phyloP scores from a whole-genome alignment of 495 filamentous ascomycete genomes.

The Recurvomyces mirabilis region DNA sequence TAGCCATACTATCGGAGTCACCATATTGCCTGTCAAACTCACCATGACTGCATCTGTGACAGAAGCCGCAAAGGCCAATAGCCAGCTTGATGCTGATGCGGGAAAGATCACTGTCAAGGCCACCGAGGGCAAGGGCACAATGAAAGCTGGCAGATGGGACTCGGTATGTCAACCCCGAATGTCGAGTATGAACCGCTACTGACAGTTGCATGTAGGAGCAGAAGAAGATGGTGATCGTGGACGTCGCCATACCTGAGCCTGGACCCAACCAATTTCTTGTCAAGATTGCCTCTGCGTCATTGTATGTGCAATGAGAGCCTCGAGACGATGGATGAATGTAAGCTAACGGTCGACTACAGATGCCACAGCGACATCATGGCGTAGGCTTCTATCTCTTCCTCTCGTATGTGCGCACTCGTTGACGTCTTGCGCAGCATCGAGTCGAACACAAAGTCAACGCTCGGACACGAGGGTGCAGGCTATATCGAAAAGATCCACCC shows the following conservation, averaged over 20 bases:
- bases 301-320: no score
- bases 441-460: slow-evolving; percentile 23
- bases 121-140: slow-evolving; percentile 4
- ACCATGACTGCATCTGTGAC: slow-evolving; percentile 12
- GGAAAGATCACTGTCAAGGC: slow-evolving; percentile 5
- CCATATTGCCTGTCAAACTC: no score
- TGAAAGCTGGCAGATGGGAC: slow-evolving; percentile 11
- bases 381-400: no score
- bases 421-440: slow-evolving; percentile 8
- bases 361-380: slow-evolving; percentile 31
- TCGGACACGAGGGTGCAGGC: slow-evolving; percentile 35
- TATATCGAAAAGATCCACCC: slow-evolving; percentile 30
- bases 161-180: slow-evolving; percentile 1
- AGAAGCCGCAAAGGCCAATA: slow-evolving; percentile 8
- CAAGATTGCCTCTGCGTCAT: slow-evolving; percentile 31
- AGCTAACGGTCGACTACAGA: no score
- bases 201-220: slow-evolving; percentile 9
- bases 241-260: slow-evolving; percentile 31
- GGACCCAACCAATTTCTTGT: slow-evolving; percentile 29
- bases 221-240: slow-evolving; percentile 27
- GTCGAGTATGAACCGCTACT: not conserved
- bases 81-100: not conserved
- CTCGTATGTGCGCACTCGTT: no score
- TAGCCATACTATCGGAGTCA: no score
- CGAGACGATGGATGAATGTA: no score